Base-by-base conservation (phyloP, 2,329 filamentous ascomycete genomes). In the Capronia coronata region DNA sequence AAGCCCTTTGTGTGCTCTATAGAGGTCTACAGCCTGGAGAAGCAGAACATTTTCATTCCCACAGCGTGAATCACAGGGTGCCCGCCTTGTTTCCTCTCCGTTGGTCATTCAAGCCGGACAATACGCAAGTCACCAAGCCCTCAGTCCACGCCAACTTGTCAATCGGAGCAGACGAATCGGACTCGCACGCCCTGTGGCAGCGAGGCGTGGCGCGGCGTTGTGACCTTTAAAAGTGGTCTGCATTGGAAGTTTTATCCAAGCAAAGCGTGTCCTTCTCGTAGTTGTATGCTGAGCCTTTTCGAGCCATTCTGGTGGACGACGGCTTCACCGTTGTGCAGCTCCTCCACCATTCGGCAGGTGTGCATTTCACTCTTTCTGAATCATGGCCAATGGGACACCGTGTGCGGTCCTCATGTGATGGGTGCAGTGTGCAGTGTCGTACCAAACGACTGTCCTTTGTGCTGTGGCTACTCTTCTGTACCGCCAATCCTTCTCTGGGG, bases 351-450 rank as follows among this genome's bases (percentile, higher is more conserved):
- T 41, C 11, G 16, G 16, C 7, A 19, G 4, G 8, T 41, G 8
- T n/a, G 38, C 23, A 25, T 43, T 32, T 43, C 16, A 29, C 16
- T 23, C 25, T 41, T 46, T 46, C 32, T 46, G 44, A 46, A 32
- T 46, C 41, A 40, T 51, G 41, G 22, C 52, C 42, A 51, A 49
- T 44, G 16, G 22, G 39, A 45, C 18, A 13, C 23, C 25, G 35
- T 39, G 19, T 14, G 32, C 25, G 16, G 21, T 29, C 23, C 21
- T 30, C 14, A 29, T 52, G 42, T 46, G n/a, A 18, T 32, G 18
- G n/a, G 25, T 41, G 27, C 9, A 21, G 32, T 19, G 25, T 41
- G 27, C 9, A 21, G 32, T 21, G 38, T 49, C 11, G 23, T 37
- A 49, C 51, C 34, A 11, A 37, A 7, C 34, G 5, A 35, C n/a